Conservation (phyloP, 805 yeast genomes). For the Yarrowia deformans region DNA sequence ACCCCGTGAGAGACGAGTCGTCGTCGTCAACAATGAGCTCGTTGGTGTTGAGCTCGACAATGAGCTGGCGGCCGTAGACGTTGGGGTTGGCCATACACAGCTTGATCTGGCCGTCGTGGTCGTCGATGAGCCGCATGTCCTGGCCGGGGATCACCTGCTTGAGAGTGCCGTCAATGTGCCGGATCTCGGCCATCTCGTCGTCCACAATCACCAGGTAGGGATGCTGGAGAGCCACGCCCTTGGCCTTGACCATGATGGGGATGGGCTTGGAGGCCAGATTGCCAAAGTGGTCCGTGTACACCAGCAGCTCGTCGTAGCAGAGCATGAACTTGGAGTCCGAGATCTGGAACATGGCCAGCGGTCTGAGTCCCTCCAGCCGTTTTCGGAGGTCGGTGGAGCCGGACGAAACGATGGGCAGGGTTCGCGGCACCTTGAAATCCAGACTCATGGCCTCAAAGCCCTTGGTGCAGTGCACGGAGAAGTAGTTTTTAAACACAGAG, state of each 20-base stretch:
- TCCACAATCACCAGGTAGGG: slow-evolving; percentile 63
- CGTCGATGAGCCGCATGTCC: slow-evolving; percentile 60
- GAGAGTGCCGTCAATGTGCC: slow-evolving; percentile 57
- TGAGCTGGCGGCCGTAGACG: slow-evolving; percentile 65
- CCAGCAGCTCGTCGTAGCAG: slow-evolving; percentile 74
- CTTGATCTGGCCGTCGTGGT: slow-evolving; percentile 52
- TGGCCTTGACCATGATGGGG: slow-evolving; percentile 52
- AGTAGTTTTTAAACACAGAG: slow-evolving; percentile 68
- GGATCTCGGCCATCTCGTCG: slow-evolving; percentile 73
- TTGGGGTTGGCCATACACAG: slow-evolving; percentile 70
- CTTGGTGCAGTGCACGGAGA: slow-evolving; percentile 69
- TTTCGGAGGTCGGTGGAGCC: slow-evolving; percentile 49
- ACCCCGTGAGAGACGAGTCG: slow-evolving; percentile 35
- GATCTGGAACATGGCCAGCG: slow-evolving; percentile 71
- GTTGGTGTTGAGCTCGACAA: slow-evolving; percentile 53
- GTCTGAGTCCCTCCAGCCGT: slow-evolving; percentile 54
- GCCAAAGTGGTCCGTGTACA: slow-evolving; percentile 64
- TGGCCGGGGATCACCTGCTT: slow-evolving; percentile 77
- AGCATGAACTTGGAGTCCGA: slow-evolving; percentile 61
- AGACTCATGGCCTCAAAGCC: slow-evolving; percentile 73
- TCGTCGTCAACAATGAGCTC: slow-evolving; percentile 48
- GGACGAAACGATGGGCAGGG: slow-evolving; percentile 59
- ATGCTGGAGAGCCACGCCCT: slow-evolving; percentile 53
- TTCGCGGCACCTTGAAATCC: slow-evolving; percentile 62
- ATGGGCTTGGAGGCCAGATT: slow-evolving; percentile 53